Evolutionary conservation across 2,329 filamentous ascomycete genomes (phyloP).

Genomic region (Venturia aucupariae): DNA sequence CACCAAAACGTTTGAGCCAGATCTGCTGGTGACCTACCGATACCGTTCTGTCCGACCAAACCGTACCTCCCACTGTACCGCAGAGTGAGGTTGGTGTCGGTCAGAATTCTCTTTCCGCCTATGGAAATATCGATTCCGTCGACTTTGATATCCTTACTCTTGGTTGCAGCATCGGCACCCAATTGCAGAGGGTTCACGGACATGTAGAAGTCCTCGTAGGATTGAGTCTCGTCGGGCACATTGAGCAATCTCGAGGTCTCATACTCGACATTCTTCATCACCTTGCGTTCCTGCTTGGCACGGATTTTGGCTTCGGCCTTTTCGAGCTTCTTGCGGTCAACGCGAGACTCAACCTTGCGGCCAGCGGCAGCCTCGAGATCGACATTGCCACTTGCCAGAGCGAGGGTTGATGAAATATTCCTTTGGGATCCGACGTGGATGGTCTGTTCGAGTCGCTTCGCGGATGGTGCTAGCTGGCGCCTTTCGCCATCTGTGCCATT

Average conservation of each 20-base stretch:
- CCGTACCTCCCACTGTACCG: conserved; percentile 92
- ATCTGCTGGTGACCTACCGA: conserved; percentile 37
- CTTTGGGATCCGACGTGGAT: conserved; percentile 89
- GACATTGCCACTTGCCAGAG: conserved; percentile 71
- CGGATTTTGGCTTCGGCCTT: conserved; percentile 97
- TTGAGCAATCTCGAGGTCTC: conserved; percentile 87
- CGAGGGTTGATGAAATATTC: conserved; percentile 93
- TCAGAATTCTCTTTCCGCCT: conserved; percentile 76
- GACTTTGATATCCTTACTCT: conserved; percentile 98
- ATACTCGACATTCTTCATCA: conserved; percentile 96
- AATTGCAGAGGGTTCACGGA: conserved; percentile 93
- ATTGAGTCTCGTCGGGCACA: conserved; percentile 71
- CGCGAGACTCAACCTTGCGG: conserved; percentile 92
- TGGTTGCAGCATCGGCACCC: conserved; percentile 56
- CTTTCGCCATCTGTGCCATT: conserved; percentile 60
- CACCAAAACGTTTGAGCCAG: conserved; percentile 48
- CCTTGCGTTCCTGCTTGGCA: conserved; percentile 96
- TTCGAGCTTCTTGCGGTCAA: conserved; percentile 97
- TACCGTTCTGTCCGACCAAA: conserved; percentile 98
- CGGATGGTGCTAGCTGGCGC: conserved; percentile 51
- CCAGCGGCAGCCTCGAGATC: conserved; percentile 90
- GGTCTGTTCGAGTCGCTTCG: conserved; percentile 82
- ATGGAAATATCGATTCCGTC: conserved; percentile 95
- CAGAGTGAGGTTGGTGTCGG: conserved; percentile 81
- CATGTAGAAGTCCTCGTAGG: conserved; percentile 99